phyloP scores from a whole-genome alignment of 2,329 filamentous ascomycete species.

The Fusarium bulbicola region DNA sequence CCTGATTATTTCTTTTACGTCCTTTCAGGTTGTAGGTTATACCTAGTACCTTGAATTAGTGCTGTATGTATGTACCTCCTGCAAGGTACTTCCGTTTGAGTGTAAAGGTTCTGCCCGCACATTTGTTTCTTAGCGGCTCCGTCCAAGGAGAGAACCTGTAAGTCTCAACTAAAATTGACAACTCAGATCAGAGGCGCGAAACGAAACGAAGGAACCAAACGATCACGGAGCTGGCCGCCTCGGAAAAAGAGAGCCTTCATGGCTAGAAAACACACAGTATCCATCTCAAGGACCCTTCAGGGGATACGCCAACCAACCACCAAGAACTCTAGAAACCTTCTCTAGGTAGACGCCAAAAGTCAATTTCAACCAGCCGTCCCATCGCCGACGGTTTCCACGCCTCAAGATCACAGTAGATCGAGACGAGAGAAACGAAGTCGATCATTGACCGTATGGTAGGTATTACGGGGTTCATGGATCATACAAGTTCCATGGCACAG shows the following conservation, averaged over 20 bases:
- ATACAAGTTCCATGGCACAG: neutral
- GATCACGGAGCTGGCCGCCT: slow-evolving; percentile 2
- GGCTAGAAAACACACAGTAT: neutral
- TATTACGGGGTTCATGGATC: neutral
- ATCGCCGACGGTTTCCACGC: slow-evolving; percentile 4
- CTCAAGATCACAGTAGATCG: neutral
- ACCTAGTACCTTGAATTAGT: neutral
- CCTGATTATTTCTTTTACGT: neutral
- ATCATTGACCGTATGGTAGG: neutral
- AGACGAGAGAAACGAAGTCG: neutral
- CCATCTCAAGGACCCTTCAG: neutral
- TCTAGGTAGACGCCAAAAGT: slow-evolving; percentile 16
- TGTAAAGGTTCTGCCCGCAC: neutral
- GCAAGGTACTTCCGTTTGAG: neutral
- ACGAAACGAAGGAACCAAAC: neutral
- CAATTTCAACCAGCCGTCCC: slow-evolving; percentile 29
- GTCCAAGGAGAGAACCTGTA: neutral
- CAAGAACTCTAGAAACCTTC: slow-evolving; percentile 10
- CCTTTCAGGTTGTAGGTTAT: neutral
- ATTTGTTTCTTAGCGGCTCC: neutral
- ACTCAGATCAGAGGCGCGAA: slow-evolving; percentile 2
- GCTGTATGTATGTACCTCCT: neutral
- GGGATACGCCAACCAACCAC: slow-evolving; percentile 16
- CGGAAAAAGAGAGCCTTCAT: neutral
- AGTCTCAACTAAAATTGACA: slow-evolving; percentile 9